Evolutionary conservation across 805 yeast species (phyloP), one percentile per base, ranked within the genome.

Genomic region (Teunomyces pallodes): DNA sequence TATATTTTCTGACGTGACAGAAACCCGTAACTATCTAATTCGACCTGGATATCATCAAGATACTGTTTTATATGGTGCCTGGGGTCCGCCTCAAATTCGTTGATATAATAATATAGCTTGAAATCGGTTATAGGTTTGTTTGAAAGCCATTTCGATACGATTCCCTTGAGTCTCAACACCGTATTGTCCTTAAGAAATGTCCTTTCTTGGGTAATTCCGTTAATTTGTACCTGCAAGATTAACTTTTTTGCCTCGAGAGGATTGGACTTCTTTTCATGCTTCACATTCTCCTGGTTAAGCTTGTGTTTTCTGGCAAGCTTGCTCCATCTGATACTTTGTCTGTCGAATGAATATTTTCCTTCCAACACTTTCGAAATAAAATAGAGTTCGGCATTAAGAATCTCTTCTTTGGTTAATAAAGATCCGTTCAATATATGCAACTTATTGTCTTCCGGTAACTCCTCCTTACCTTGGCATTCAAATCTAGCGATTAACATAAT

Each of bases 311-410:
- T 36, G 8, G 67, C 57, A n/a, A 81, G 70, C 24, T 61, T 31
- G 2, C 43, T 38, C 86, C 86, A 84, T 27, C 78, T 59, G 14
- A 30, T n/a, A 3, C 54, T 26, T 20, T 47, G 47, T 30, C 40
- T 31, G 36, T 65, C 54, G 36, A 55, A 55, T 1, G 39, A 17
- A 33, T 60, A 54, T n/a, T 26, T 17, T 6, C 28, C 28, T 13
- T 49, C 50, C n/a, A 56, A 59, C 0, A 86, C 79, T 51, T 74
- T 74, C 4, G 82, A 72, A 27, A 86, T 67, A 50, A 86, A 82
- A 58, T 78, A 88, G 4, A 87, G 60, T 60, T 90, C 96, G 0
- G 87, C 85, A 53, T 84, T 86, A 5, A 49, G 54, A 13, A 90
- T 70, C 43, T 83, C 86, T 1, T 65, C 72, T 0, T 40, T 47